A percentile compares a stretch with the other conserved stretches of the same genome.
phyloP scores from a whole-genome alignment of 148 eudicot species.

The Vaccinium myrtillus region DNA sequence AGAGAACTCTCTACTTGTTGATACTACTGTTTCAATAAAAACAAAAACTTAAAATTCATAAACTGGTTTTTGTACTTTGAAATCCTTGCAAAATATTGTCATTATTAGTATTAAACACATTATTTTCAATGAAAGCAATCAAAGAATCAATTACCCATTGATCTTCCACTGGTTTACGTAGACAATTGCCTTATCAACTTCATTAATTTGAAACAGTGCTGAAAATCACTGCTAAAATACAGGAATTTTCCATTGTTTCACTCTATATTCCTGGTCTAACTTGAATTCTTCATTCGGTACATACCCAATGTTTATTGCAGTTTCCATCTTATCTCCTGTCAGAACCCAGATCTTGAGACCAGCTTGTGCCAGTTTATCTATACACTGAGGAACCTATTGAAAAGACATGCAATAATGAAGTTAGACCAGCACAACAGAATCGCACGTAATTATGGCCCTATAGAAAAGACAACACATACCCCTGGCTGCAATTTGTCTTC shows the following conservation, averaged over 20 bases:
- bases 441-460: neutral
- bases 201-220: too few relatives aligned
- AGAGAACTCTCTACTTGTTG: neutral
- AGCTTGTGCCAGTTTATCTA: constrained; percentile 97
- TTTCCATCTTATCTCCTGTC: constrained; percentile 99
- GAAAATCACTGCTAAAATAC: neutral
- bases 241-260: too few relatives aligned
- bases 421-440: constrained; percentile 1
- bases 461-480: constrained; percentile 29
- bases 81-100: too few relatives aligned
- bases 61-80: neutral
- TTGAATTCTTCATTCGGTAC: constrained; percentile 17
- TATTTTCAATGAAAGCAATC: too few relatives aligned
- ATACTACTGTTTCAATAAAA: neutral
- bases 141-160: too few relatives aligned
- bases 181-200: too few relatives aligned
- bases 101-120: too few relatives aligned
- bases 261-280: neutral
- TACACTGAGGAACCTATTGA: constrained; percentile 92
- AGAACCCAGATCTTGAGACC: constrained; percentile 99
- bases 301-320: constrained; percentile 97
- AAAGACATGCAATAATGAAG: constrained; percentile 11
- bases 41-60: neutral
- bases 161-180: too few relatives aligned
- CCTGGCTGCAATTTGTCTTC: constrained; percentile 80